Evolutionary conservation across 2,329 filamentous ascomycete species (phyloP).

Genomic region (Pleomassaria siparia): DNA sequence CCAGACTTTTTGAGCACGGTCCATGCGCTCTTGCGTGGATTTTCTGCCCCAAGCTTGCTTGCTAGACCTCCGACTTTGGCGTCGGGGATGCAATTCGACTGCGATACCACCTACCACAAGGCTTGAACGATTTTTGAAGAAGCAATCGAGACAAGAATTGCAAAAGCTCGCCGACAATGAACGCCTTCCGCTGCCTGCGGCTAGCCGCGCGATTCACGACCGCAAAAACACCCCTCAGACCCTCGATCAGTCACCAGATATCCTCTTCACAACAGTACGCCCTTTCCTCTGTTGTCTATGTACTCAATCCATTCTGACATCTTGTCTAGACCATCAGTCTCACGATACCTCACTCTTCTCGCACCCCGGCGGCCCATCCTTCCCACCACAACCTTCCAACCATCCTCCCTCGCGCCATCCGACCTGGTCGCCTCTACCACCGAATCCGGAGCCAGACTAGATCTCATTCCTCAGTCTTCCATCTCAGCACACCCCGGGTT

Average conservation of each 20-base stretch:
- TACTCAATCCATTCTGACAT: slow-evolving; percentile 4
- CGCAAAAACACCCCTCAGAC: slow-evolving; percentile 22
- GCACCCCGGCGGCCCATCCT: slow-evolving; percentile 29
- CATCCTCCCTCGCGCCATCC: slow-evolving; percentile 19
- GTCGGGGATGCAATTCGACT: neutral
- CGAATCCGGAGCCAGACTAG: slow-evolving; percentile 14
- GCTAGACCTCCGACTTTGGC: neutral
- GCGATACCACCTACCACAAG: neutral
- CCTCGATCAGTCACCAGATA: slow-evolving; percentile 18
- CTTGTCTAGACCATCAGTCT: slow-evolving; percentile 8
- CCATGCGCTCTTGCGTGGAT: slow-evolving; percentile 4
- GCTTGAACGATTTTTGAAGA: neutral
- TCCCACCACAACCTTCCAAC: slow-evolving; percentile 16
- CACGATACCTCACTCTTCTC: slow-evolving; percentile 32
- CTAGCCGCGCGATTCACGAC: slow-evolving; percentile 24
- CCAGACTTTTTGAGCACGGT: slow-evolving; percentile 37
- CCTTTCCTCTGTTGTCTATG: neutral
- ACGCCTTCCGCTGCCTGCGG: slow-evolving; percentile 35
- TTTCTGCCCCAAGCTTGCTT: neutral
- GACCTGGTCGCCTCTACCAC: slow-evolving; percentile 17
- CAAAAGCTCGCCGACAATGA: slow-evolving; percentile 26
- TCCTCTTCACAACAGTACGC: slow-evolving; percentile 21
- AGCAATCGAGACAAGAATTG: slow-evolving; percentile 1
- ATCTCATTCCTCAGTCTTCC: slow-evolving; percentile 30
- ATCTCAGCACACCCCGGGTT: slow-evolving; percentile 42